These are phyloP conservation scores for Tympanopsis confertula DNA, from an alignment of 2,329 filamentous ascomycete species.

Conservation along the genomic window DNA sequence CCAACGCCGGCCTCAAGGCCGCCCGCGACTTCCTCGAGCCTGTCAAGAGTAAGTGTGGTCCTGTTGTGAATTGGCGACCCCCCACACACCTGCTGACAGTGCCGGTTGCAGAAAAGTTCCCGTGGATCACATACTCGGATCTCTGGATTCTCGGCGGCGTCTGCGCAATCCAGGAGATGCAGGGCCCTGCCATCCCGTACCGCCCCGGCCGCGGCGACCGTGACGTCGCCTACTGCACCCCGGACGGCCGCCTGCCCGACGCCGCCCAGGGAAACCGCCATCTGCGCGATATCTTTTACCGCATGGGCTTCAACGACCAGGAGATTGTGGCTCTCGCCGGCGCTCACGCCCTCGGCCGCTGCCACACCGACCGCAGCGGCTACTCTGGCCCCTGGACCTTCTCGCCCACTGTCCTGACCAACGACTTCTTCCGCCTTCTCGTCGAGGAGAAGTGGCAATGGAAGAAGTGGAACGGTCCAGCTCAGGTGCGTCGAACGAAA, in stretches of 20 bases:
- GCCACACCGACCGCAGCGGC: slow-evolving; percentile 54
- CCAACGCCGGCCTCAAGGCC: slow-evolving; percentile 78
- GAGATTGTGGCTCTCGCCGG: slow-evolving; percentile 87
- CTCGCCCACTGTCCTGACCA: slow-evolving; percentile 81
- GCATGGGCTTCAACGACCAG: slow-evolving; percentile 96
- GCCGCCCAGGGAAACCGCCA: slow-evolving; percentile 68
- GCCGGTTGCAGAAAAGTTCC: slow-evolving; percentile 54
- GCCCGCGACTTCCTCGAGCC: slow-evolving; percentile 90
- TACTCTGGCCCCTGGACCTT: slow-evolving; percentile 87
- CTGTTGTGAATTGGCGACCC: neutral
- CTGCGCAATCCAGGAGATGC: slow-evolving; percentile 85
- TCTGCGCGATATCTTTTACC: slow-evolving; percentile 81
- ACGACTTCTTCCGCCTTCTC: slow-evolving; percentile 86
- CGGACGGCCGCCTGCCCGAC: slow-evolving; percentile 73
- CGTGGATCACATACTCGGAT: slow-evolving; percentile 93
- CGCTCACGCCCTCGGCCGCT: slow-evolving; percentile 79
- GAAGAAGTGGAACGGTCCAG: slow-evolving; percentile 84
- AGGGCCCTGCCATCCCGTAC: slow-evolving; percentile 78
- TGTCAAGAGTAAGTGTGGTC: slow-evolving; percentile 55
- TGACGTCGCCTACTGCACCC: slow-evolving; percentile 75
- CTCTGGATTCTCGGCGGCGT: slow-evolving; percentile 89
- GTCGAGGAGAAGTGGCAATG: slow-evolving; percentile 85
- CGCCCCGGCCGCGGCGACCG: slow-evolving; percentile 73
- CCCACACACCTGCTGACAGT: slow-evolving; percentile 10
- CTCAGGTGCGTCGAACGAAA: slow-evolving; percentile 35